Evolutionary conservation across 2,329 filamentous ascomycete species (phyloP), one percentile per base, ranked within the genome.

Genomic region (Penicillium frequentans): DNA sequence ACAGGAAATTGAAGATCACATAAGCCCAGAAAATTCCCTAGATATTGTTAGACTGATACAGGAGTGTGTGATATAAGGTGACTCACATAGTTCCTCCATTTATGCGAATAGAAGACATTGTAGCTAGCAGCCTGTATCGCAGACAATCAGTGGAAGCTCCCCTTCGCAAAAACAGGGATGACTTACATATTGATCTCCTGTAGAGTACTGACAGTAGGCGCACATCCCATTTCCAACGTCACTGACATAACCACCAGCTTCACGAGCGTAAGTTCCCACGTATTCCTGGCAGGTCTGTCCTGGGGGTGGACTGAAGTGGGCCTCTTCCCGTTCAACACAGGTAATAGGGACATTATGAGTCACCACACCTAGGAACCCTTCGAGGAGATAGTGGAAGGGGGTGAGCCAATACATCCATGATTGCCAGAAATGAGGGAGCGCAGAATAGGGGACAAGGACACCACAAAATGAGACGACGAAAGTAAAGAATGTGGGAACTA

Each of bases 381-480:
- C 84, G 2, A 90, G 73, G 0, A 89, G 78, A 63, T 90, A 90
- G 59, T 84, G 82, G 71, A 89, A 89, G 0, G 88, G 88, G 0
- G 86, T 86, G 23, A 90, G 77, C 72, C 83, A 84, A 70, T 90
- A 89, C 83, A 87, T 85, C 82, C 82, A 85, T 8, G 73, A 73
- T 14, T 79, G 76, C 89, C 89, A 92, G 72, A 91, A 91, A 0
- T 72, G 64, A 9, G 85, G 82, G 23, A 92, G 80, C 26, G 81
- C 80, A 0, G 66, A 65, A 61, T 87, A 90, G 0, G 89, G 88
- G 0, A 91, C 89, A 5, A 91, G 78, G 1, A 92, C 87, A 60
- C 90, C 90, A 64, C 88, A 91, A 77, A 93, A 92, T 1, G 82
- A 84, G 9, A 90, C 81, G 3, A 91, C 77, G 42, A 85, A 90